Evolutionary conservation across 2,329 filamentous ascomycete species (phyloP).

Genomic region (Ascochyta fabae): DNA sequence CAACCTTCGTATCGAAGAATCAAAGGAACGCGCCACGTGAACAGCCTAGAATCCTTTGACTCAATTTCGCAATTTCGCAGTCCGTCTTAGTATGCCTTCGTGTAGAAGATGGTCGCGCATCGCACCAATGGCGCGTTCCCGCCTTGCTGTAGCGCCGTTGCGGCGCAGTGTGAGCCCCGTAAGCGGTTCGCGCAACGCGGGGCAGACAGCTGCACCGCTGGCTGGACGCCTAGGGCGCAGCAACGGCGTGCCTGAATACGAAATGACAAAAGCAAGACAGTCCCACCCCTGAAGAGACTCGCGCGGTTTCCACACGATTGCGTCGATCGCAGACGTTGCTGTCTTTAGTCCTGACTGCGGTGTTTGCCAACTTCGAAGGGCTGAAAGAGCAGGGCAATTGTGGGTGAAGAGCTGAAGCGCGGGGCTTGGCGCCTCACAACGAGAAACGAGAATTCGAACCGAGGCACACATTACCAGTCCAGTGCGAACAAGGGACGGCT

Average conservation of each 20-base stretch:
- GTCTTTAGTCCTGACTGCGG: background rate
- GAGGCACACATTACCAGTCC: background rate
- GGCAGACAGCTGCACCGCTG: background rate
- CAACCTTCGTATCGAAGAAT: background rate
- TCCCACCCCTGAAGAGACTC: background rate
- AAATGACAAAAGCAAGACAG: background rate
- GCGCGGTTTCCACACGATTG: background rate
- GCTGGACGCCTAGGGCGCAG: constrained; percentile 13
- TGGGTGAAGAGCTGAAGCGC: background rate
- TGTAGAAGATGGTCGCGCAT: background rate
- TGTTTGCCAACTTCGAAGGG: background rate
- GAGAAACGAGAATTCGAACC: background rate
- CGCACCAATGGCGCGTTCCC: background rate
- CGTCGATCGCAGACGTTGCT: background rate
- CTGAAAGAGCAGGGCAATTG: background rate
- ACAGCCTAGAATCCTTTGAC: background rate
- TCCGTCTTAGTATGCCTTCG: background rate
- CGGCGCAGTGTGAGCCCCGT: background rate
- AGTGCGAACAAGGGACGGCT: background rate
- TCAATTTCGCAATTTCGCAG: constrained; percentile 1
- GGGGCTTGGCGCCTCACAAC: constrained; percentile 3
- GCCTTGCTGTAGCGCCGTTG: background rate
- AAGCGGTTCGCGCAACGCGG: background rate
- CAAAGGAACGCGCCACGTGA: background rate
- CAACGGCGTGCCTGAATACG: background rate